These are phyloP conservation scores for Cladosporium austrohemisphaericum DNA, from an alignment of 2,329 filamentous ascomycete genomes.

Conservation along the genomic window DNA sequence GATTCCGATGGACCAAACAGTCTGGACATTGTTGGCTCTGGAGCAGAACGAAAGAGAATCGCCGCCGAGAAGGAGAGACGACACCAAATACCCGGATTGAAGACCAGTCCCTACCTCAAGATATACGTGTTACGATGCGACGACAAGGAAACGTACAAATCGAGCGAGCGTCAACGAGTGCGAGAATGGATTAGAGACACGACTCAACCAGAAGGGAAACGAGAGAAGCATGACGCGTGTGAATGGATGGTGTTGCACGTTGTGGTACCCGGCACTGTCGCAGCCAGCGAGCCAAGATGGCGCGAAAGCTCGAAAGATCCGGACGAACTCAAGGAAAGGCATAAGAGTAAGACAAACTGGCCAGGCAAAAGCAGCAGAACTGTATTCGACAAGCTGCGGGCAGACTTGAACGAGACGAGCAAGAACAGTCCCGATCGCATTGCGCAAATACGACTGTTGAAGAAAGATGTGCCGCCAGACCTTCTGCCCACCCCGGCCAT, in stretches of 20 bases:
- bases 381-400: conserved; percentile 80
- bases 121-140: conserved; percentile 86
- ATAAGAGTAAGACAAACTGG: conserved; percentile 66
- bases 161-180: conserved; percentile 69
- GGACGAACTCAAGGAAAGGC: conserved; percentile 62
- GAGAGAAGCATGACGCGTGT: conserved; percentile 93
- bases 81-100: conserved; percentile 91
- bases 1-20: conserved; percentile 30
- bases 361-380: conserved; percentile 72
- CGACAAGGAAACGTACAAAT: conserved; percentile 92
- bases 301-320: conserved; percentile 47
- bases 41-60: conserved; percentile 27
- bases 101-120: conserved; percentile 91
- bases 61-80: conserved; percentile 56
- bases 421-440: conserved; percentile 74
- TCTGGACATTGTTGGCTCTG: conserved; percentile 42
- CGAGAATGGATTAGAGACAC: conserved; percentile 88
- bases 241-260: conserved; percentile 96
- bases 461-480: conserved; percentile 43
- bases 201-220: conserved; percentile 61
- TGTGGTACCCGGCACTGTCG: conserved; percentile 78
- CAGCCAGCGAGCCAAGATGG: conserved; percentile 70
- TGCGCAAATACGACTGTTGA: conserved; percentile 74
- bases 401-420: conserved; percentile 75
- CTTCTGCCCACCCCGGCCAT: conserved; percentile 43